A percentile compares a stretch with the other conserved stretches of the same genome.
Evolutionary conservation across 306 rosid genomes (phyloP).

Genomic region (Pachyrhizus erosus): DNA sequence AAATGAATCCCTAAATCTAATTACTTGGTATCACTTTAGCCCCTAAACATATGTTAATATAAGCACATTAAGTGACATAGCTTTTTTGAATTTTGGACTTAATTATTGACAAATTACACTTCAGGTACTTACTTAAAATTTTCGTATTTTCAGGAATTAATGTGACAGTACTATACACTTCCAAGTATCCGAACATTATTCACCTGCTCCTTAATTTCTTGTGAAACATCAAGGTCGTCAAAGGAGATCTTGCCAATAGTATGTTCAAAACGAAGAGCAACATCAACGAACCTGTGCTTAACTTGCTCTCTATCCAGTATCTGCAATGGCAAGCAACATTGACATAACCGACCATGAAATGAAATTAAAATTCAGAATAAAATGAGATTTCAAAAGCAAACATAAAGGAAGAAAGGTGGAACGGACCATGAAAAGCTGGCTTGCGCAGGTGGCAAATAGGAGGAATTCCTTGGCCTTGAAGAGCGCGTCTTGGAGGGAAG

Average conservation of each 20-base stretch:
- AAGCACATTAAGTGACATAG: too few species aligned
- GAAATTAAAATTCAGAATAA: neutral
- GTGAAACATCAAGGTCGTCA: slow-evolving; percentile 69
- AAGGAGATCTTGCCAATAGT: slow-evolving; percentile 57
- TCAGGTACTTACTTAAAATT: too few species aligned
- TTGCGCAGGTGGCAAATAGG: slow-evolving; percentile 25
- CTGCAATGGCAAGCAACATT: slow-evolving; percentile 53
- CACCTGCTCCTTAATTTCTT: slow-evolving; percentile 94
- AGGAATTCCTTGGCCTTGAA: slow-evolving; percentile 42
- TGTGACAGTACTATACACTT: too few species aligned
- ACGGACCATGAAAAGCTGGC: slow-evolving; percentile 54
- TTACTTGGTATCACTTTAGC: too few species aligned
- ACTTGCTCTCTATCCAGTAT: slow-evolving; percentile 70
- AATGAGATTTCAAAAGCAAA: neutral
- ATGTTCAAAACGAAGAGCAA: slow-evolving; percentile 66
- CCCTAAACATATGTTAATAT: too few species aligned
- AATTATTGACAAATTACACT: too few species aligned
- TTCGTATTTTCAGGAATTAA: too few species aligned
- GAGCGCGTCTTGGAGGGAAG: slow-evolving; percentile 30
- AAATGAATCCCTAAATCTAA: too few species aligned
- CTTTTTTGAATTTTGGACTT: too few species aligned
- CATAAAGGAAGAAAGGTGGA: neutral
- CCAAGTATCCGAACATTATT: too few species aligned
- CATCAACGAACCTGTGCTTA: slow-evolving; percentile 57
- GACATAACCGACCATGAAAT: neutral